Evolutionary conservation across 2,329 filamentous ascomycete genomes (phyloP).

Genomic region (Clonostachys sp.): DNA sequence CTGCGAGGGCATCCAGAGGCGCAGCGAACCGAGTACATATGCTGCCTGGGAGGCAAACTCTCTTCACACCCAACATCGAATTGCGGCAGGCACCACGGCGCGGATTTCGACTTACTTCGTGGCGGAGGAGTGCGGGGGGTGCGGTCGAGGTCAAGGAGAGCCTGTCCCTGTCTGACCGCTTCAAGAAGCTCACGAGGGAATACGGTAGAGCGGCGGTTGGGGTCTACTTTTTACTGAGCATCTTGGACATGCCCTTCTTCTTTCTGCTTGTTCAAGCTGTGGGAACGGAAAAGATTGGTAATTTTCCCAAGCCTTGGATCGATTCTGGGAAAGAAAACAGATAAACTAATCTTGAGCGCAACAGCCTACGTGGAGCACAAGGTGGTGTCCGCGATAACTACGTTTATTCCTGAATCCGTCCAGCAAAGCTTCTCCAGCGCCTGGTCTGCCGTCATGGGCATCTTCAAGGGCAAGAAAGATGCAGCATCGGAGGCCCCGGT

Average conservation of each 20-base stretch:
- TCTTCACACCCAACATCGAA: conserved; percentile 9
- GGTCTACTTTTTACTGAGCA: conserved; percentile 81
- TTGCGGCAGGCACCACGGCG: conserved; percentile 10
- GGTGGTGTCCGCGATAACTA: conserved; percentile 56
- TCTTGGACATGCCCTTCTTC: conserved; percentile 91
- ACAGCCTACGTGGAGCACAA: conserved; percentile 60
- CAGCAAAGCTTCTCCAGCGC: conserved; percentile 48
- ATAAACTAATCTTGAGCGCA: neutral
- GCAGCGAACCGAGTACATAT: conserved; percentile 7
- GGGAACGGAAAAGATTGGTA: conserved; percentile 82
- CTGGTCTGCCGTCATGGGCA: conserved; percentile 39
- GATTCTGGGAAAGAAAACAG: neutral
- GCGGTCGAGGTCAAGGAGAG: conserved; percentile 13
- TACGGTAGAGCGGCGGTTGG: conserved; percentile 93
- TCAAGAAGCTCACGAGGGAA: conserved; percentile 83
- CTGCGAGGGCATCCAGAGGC: conserved; percentile 8
- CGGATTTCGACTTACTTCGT: conserved; percentile 27
- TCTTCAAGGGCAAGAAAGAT: conserved; percentile 18
- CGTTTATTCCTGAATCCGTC: conserved; percentile 54
- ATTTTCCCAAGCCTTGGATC: conserved; percentile 12
- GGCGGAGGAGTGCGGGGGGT: conserved; percentile 16
- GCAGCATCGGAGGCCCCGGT: conserved; percentile 43
- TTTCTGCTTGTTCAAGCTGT: conserved; percentile 81
- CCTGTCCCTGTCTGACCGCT: conserved; percentile 59
- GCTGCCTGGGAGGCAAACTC: conserved; percentile 9